These are phyloP conservation scores for Hygrocybe coccinea DNA, from an alignment of 768 basidiomycete species.

Conservation along the genomic window DNA sequence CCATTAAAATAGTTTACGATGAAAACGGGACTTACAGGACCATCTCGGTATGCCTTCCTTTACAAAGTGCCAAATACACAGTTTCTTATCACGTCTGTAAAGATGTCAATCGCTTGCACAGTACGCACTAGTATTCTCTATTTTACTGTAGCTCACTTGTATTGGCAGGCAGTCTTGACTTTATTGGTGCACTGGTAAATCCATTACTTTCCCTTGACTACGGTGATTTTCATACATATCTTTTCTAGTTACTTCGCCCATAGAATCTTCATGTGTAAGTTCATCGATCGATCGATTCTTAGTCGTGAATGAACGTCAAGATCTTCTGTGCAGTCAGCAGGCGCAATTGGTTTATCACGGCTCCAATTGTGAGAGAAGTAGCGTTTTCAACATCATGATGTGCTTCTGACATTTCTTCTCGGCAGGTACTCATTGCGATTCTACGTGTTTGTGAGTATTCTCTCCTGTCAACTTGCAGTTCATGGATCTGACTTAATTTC, in stretches of 20 bases:
- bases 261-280: slow-evolving; percentile 28
- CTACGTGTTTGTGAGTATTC: slow-evolving; percentile 19
- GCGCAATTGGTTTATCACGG: slow-evolving; percentile 18
- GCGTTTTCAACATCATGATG: background rate
- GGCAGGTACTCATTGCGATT: slow-evolving; percentile 15
- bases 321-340: slow-evolving; percentile 16
- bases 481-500: background rate
- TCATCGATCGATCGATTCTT: no score
- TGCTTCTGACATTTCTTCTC: background rate
- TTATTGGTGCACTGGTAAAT: slow-evolving; percentile 41
- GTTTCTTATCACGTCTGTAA: slow-evolving; percentile 3
- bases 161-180: slow-evolving; percentile 34
- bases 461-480: background rate
- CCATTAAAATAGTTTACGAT: background rate
- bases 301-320: background rate
- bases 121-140: slow-evolving; percentile 10
- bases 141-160: background rate
- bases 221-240: background rate
- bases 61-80: background rate
- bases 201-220: background rate
- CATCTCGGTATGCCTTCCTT: background rate
- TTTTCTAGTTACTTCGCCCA: slow-evolving; percentile 30
- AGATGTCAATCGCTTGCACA: slow-evolving; percentile 23
- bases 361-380: slow-evolving; percentile 18
- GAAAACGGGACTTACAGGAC: slow-evolving; percentile 5